Conservation (phyloP, 225 moss, liverwort and hornwort genomes). For the Physcomitrium patens region DNA sequence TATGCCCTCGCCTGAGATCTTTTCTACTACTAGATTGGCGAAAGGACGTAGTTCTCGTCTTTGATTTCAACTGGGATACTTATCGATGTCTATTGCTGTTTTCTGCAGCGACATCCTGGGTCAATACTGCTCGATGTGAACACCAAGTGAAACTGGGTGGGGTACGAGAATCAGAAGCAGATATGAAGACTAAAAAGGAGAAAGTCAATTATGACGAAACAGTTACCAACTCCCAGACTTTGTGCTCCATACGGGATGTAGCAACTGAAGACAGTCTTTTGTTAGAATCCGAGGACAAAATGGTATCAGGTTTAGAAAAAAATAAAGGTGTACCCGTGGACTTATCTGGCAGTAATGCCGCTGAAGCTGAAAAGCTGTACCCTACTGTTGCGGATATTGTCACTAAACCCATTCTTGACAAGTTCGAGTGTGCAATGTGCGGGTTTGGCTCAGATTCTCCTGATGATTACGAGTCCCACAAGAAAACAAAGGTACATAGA, state of each 20-base stretch:
- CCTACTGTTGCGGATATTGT: slow-evolving; percentile 45
- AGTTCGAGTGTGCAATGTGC: slow-evolving; percentile 70
- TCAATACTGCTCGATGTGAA: slow-evolving; percentile 37
- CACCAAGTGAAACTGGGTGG: slow-evolving; percentile 31
- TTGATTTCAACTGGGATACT: slow-evolving; percentile 8
- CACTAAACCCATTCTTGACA: slow-evolving; percentile 55
- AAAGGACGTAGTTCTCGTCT: slow-evolving; percentile 1
- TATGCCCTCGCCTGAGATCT: slow-evolving; percentile 21
- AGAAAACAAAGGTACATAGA: slow-evolving; percentile 63
- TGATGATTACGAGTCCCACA: slow-evolving; percentile 61
- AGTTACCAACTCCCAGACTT: slow-evolving; percentile 34
- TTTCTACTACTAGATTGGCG: slow-evolving; percentile 12
- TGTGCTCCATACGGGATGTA: slow-evolving; percentile 39
- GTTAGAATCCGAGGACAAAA: slow-evolving; percentile 38
- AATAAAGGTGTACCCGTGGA: slow-evolving; percentile 28
- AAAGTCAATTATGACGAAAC: slow-evolving; percentile 39
- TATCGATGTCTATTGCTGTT: slow-evolving; percentile 21
- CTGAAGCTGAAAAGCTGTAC: slow-evolving; percentile 45
- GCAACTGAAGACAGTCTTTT: slow-evolving; percentile 32
- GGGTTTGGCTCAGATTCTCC: slow-evolving; percentile 63
- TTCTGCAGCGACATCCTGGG: slow-evolving; percentile 45
- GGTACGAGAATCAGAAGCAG: slow-evolving; percentile 35
- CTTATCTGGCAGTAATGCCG: slow-evolving; percentile 31
- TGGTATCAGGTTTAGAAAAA: slow-evolving; percentile 27
- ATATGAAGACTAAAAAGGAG: slow-evolving; percentile 30